A percentile compares a stretch with the other conserved stretches of the same genome.
These are phyloP conservation scores for Aspergillus fischeri DNA, from an alignment of 2,329 filamentous ascomycete genomes.

Conservation along the genomic window DNA sequence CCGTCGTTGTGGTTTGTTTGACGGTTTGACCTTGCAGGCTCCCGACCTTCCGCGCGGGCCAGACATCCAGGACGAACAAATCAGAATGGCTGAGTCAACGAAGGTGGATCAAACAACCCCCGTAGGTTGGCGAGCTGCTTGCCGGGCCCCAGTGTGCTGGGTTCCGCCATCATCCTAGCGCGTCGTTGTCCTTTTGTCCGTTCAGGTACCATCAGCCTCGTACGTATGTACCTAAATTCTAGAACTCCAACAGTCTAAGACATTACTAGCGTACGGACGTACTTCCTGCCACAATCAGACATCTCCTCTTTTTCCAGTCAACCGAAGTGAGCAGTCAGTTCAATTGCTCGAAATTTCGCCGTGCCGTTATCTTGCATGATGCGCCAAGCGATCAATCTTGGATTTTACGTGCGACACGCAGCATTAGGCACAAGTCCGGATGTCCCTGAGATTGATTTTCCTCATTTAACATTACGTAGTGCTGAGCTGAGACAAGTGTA, in stretches of 20 bases:
- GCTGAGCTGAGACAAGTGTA: background rate
- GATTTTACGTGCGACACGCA: background rate
- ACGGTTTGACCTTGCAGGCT: background rate
- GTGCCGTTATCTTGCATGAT: background rate
- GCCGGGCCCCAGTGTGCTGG: constrained; percentile 14
- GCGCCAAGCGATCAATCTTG: background rate
- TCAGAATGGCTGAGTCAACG: constrained; percentile 1
- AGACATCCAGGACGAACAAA: background rate
- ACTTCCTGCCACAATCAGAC: background rate
- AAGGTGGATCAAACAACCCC: constrained; percentile 8
- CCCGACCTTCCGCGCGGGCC: background rate
- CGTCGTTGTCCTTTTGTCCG: background rate
- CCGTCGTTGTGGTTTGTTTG: background rate
- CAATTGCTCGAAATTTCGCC: constrained; percentile 1
- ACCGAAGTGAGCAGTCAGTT: background rate
- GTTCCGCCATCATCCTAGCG: background rate
- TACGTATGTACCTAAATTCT: background rate
- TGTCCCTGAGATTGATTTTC: background rate
- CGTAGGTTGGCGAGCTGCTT: background rate
- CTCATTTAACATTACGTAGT: background rate
- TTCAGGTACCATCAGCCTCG: background rate
- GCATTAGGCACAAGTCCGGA: background rate
- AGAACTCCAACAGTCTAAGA: no score
- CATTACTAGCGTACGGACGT: background rate
- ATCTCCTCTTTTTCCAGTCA: background rate